Evolutionary conservation across 768 basidiomycete genomes (phyloP).

Genomic region (Amyloporia xantha): DNA sequence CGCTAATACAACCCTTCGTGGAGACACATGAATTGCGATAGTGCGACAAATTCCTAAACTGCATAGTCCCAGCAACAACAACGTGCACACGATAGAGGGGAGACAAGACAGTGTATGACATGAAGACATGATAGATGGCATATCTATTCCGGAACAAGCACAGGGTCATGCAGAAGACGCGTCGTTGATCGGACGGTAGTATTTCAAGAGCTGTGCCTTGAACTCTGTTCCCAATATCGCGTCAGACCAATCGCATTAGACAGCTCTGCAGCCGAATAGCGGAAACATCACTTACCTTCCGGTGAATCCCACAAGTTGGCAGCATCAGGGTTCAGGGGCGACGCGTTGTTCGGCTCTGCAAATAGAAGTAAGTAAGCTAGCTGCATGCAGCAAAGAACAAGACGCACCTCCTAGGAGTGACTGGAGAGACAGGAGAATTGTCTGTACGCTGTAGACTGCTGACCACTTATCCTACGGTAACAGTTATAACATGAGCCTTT

Average conservation of each 20-base stretch:
- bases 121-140: slow-evolving; percentile 9
- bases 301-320: slow-evolving; percentile 72
- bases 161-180: slow-evolving; percentile 23
- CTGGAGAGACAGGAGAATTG: slow-evolving; percentile 82
- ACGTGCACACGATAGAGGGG: slow-evolving; percentile 6
- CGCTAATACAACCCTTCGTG: neutral
- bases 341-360: slow-evolving; percentile 88
- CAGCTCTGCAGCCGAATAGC: slow-evolving; percentile 5
- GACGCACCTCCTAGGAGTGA: slow-evolving; percentile 76
- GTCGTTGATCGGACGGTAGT: slow-evolving; percentile 53
- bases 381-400: neutral
- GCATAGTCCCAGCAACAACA: slow-evolving; percentile 13
- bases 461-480: slow-evolving; percentile 79
- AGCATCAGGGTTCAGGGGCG: slow-evolving; percentile 84
- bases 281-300: slow-evolving; percentile 39
- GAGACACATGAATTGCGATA: neutral
- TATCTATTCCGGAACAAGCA: too few relatives aligned
- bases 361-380: neutral
- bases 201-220: slow-evolving; percentile 63
- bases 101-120: slow-evolving; percentile 5
- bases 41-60: neutral
- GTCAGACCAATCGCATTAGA: slow-evolving; percentile 3
- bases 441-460: slow-evolving; percentile 88
- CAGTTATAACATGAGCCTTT: neutral
- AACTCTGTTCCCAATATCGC: too few relatives aligned